phyloP scores from a whole-genome alignment of 2,329 filamentous ascomycete genomes.

The Venturia aucupariae region DNA sequence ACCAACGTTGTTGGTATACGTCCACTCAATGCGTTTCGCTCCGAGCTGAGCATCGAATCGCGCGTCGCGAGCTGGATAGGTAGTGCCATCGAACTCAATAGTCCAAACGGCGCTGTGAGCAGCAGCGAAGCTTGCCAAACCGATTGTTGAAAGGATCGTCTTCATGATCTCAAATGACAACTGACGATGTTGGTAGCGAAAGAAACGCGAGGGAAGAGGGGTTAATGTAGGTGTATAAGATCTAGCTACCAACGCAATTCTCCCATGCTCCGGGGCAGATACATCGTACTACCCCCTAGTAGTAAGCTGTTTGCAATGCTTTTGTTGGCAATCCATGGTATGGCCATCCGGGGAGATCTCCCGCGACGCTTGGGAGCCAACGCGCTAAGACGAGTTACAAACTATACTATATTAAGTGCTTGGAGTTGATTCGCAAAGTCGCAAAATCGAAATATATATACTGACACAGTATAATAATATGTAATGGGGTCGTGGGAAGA shows the following conservation, averaged over 20 bases:
- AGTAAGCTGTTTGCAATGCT: neutral
- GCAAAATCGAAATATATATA: neutral
- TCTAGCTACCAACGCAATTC: no score
- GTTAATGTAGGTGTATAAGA: no score
- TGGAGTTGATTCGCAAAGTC: neutral
- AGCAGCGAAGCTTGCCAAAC: neutral
- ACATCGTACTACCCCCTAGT: no score
- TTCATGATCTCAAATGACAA: constrained; percentile 1
- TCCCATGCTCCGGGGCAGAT: no score
- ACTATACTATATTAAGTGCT: neutral
- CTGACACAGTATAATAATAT: no score
- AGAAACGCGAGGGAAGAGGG: no score
- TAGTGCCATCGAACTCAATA: constrained; percentile 12
- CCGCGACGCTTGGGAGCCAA: neutral
- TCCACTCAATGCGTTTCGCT: constrained; percentile 13
- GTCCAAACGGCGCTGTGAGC: constrained; percentile 12
- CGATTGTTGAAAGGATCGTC: neutral
- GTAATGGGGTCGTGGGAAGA: no score
- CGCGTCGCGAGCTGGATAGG: constrained; percentile 13
- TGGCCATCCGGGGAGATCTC: neutral
- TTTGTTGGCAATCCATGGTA: neutral
- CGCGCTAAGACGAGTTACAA: neutral
- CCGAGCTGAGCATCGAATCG: constrained; percentile 10
- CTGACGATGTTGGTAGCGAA: no score
- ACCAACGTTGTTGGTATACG: neutral